These are phyloP conservation scores for Venturia carpophila DNA, from an alignment of 2,329 filamentous ascomycete species.

Conservation along the genomic window DNA sequence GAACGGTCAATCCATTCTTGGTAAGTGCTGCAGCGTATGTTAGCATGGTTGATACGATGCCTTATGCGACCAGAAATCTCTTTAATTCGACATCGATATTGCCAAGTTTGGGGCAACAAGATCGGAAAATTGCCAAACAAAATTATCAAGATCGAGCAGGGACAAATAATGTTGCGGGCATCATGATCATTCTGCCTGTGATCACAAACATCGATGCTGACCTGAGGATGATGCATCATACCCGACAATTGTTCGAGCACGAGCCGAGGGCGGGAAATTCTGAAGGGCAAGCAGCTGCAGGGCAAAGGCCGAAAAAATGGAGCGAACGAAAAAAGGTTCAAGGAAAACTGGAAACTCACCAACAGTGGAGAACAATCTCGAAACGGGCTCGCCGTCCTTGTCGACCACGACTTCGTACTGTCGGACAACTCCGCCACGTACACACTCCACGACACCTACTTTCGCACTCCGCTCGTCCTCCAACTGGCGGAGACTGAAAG, in stretches of 20 bases:
- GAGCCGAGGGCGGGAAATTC: not conserved
- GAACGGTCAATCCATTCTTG: constrained; percentile 89
- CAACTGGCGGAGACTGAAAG: constrained; percentile 93
- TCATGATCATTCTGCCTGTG: no score
- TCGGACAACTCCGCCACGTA: constrained; percentile 82
- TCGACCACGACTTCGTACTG: constrained; percentile 96
- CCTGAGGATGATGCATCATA: constrained; percentile 7
- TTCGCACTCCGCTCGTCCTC: constrained; percentile 93
- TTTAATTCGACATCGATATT: not conserved
- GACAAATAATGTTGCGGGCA: not conserved
- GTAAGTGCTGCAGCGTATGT: constrained; percentile 63
- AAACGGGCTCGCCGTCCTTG: constrained; percentile 79
- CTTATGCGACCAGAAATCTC: not conserved
- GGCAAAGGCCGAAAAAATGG: not conserved
- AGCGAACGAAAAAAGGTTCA: not conserved
- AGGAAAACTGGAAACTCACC: constrained; percentile 55
- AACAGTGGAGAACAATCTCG: constrained; percentile 80
- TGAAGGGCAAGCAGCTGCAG: not conserved
- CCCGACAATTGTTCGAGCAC: not conserved
- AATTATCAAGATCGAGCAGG: not conserved
- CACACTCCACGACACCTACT: constrained; percentile 94
- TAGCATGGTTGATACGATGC: constrained; percentile 12
- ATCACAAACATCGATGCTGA: not conserved
- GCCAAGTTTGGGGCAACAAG: not conserved
- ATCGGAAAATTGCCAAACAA: not conserved